Evolutionary conservation across 2,329 filamentous ascomycete genomes (phyloP), one percentile per base, ranked within the genome.

Genomic region (Talaromyces amestolkiae): DNA sequence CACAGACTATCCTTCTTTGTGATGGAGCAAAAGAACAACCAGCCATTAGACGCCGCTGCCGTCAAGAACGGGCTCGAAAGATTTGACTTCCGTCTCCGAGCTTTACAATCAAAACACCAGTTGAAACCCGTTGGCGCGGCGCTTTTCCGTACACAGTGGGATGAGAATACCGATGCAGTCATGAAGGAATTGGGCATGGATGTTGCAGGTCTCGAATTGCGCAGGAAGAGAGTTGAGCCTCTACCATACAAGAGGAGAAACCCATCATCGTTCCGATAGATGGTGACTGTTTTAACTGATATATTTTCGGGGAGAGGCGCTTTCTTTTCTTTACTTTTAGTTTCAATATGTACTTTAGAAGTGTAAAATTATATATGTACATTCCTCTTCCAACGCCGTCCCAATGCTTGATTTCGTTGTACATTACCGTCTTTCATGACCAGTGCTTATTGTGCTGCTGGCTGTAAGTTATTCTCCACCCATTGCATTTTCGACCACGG

Each of bases 91-190:
- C 89, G 85, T 65, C 81, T 97, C 67, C 89, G 92, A 74, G 87
- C 86, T 68, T 90, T 96, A 77, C 85, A 89, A 69, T 85, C 88
- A 75, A 89, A 88, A 75, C 87, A 91, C 75, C 79, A 82, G 65
- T 81, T 95, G 67, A 84, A 82, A 66, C 87, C 93, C 8, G 87
- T 97, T 66, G 93, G 93, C 51, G 91, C 92, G 72, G 91, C 88
- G 75, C 81, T 99, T 72, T 99, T 98, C 88, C 88, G 95, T 70
- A 89, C 88, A 67, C 82, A 90, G 69, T 98, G 93, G 92, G 95
- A 99, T 77, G 91, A 95, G 66, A 87, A 86, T 72, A 99, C 91
- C 62, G 88, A 87, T n/a, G 88, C 83, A 60, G 92, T 99, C 68
- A 97, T 99, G 94, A 83, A 87, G 74, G 86, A 91, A 72, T 86